Base-by-base conservation (phyloP, 257 asterid species). In the Solanum arcanum region DNA sequence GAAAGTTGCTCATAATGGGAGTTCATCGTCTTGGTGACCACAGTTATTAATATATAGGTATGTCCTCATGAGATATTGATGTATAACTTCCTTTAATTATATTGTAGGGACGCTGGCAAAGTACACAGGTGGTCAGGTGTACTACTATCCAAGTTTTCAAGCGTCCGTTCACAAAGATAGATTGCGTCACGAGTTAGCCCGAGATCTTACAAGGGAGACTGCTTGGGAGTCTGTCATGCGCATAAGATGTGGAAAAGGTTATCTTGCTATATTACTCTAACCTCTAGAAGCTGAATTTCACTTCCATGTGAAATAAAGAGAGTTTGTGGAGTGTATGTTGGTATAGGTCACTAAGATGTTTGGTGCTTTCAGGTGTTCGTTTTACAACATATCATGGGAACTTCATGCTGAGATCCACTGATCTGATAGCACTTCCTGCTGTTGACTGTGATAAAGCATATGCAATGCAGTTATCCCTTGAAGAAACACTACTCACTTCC, bases 201-300 rank as follows among this genome's bases (percentile, higher is more conserved):
- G 99, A 92, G 99, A 97, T 92, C 98, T 97, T 84, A 97, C 98
- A 44, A 91, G 99, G 88, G 99, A 96, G 91, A 97, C 98, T 87
- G 99, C 99, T 5, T 97, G 99, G 99, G 99, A 97, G 91, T 92
- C 99, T 23, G 99, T 97, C 88, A 92, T 97, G 98, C 95, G 99
- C 60, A 95, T 97, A 91, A 91, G 99, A 93, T 97, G 99, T 90
- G 99, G 99, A 89, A 97, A 92, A 95, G 99, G 99, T 97, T 78
- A 89, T 88, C 89, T 73, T 47, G 46, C 68, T 47, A 27, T 86
- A 47, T 29, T 49, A 80, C 68, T 16, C 44, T 80, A 47, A 15
- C 27, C 69, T 76, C 35, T 49, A 47, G 85, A 80, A 27, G 68
- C 85, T 47, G 44, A 20, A 9, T 47, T 47, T 52, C 44, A 47